Conservation (phyloP, 495 filamentous ascomycete genomes). For the Hyaloscypha bicolor region DNA sequence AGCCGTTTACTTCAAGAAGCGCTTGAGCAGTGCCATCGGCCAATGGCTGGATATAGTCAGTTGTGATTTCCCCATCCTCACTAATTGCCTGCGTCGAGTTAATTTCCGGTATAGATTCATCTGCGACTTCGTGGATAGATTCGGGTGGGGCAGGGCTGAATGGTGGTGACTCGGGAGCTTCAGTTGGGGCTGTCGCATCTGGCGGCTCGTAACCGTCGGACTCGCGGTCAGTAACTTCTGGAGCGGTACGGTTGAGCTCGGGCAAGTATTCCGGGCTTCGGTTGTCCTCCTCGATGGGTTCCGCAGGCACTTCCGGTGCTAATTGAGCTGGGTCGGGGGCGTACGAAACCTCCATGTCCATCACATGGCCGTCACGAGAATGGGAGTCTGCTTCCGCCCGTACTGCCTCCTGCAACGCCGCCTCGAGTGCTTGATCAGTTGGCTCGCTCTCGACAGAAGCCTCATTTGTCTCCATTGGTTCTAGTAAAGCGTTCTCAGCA, state of each 20-base stretch:
- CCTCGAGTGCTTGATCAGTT: slow-evolving; percentile 27
- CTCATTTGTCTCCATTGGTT: neutral
- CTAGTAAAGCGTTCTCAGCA: neutral
- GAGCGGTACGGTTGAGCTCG: slow-evolving; percentile 4
- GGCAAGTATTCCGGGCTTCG: slow-evolving; percentile 26
- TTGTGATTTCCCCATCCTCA: slow-evolving; percentile 1
- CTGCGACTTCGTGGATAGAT: neutral
- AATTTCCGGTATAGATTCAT: slow-evolving; percentile 5
- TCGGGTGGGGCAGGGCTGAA: slow-evolving; percentile 34
- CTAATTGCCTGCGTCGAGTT: slow-evolving; percentile 5
- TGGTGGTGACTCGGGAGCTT: slow-evolving; percentile 27
- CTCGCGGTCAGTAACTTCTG: slow-evolving; percentile 26
- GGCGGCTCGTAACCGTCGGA: slow-evolving; percentile 63
- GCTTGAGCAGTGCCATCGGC: slow-evolving; percentile 34
- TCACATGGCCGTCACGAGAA: slow-evolving; percentile 9
- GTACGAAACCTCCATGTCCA: slow-evolving; percentile 28
- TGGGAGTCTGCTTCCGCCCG: slow-evolving; percentile 27
- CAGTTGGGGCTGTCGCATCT: slow-evolving; percentile 39
- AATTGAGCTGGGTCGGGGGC: slow-evolving; percentile 22
- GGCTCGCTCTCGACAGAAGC: neutral
- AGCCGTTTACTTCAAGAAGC: slow-evolving; percentile 40
- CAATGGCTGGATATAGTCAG: neutral
- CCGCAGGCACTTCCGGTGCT: slow-evolving; percentile 1
- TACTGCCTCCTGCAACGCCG: slow-evolving; percentile 27
- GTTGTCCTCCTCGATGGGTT: slow-evolving; percentile 11